These are phyloP conservation scores for Rhodomyrtus tomentosa DNA, from an alignment of 345 rosid genomes.

Conservation along the genomic window DNA sequence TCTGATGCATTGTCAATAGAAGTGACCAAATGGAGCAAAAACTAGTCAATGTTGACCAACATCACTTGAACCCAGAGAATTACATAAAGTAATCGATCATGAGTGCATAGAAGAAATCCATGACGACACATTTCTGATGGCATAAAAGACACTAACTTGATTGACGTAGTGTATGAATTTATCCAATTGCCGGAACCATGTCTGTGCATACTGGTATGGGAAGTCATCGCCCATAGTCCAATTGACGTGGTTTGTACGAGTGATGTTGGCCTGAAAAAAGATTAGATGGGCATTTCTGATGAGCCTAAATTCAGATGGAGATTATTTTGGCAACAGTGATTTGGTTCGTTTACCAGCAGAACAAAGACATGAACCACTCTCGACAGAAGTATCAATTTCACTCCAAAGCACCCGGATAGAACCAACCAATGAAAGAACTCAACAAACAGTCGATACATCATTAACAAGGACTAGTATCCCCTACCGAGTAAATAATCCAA, in stretches of 20 bases:
- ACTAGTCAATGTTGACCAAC: background rate
- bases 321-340: background rate
- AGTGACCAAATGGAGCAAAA: background rate
- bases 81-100: background rate
- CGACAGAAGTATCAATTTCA: background rate
- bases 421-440: background rate
- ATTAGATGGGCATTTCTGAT: background rate
- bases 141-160: constrained; percentile 33
- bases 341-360: background rate
- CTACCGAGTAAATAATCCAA: background rate
- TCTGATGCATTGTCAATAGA: background rate
- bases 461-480: background rate
- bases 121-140: background rate
- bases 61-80: background rate
- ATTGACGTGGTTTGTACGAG: constrained; percentile 85
- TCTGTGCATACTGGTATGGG: constrained; percentile 81
- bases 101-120: background rate
- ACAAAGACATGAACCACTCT: background rate
- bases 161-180: constrained; percentile 94
- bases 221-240: constrained; percentile 98
- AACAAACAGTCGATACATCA: background rate
- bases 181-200: constrained; percentile 95
- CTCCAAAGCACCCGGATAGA: background rate
- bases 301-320: background rate
- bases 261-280: constrained; percentile 74